A percentile compares a stretch with the other conserved stretches of the same genome.
Evolutionary conservation across 345 rosid genomes (phyloP).

Genomic region (Physaria fendleri): DNA sequence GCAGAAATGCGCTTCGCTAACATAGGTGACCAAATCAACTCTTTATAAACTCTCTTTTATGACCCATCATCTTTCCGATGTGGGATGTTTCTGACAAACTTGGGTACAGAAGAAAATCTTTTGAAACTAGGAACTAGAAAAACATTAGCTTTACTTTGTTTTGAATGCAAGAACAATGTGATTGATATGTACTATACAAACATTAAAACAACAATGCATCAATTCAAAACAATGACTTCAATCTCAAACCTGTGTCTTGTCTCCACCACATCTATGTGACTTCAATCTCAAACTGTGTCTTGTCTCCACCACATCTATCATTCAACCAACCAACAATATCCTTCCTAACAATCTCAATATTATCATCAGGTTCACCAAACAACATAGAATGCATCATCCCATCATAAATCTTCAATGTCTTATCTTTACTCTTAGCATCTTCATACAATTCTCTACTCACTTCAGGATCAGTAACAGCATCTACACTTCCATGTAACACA

Average conservation of each 20-base stretch:
- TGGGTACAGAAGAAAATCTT: neutral
- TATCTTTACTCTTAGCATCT: constrained; percentile 50
- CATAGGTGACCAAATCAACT: no score
- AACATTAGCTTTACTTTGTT: neutral
- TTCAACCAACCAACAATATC: constrained; percentile 67
- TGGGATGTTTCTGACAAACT: constrained; percentile 9
- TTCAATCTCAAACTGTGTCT: neutral
- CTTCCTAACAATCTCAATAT: constrained; percentile 48
- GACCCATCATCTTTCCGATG: no score
- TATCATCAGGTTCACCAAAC: constrained; percentile 83
- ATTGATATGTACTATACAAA: constrained; percentile 8
- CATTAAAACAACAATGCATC: constrained; percentile 6
- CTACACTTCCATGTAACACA: constrained; percentile 66
- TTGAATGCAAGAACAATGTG: neutral
- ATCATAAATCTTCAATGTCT: constrained; percentile 53
- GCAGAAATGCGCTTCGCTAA: no score
- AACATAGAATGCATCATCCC: constrained; percentile 91
- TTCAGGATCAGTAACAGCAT: constrained; percentile 71
- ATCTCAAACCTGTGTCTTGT: neutral
- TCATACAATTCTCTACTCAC: constrained; percentile 55
- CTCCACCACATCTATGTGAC: constrained; percentile 39
- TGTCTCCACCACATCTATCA: constrained; percentile 40
- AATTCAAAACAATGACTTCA: neutral
- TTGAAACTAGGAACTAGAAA: neutral
- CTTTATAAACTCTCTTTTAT: no score